These are phyloP conservation scores for Fomitopsis betulina DNA, from an alignment of 1,284 basidiomycete species.

Conservation along the genomic window DNA sequence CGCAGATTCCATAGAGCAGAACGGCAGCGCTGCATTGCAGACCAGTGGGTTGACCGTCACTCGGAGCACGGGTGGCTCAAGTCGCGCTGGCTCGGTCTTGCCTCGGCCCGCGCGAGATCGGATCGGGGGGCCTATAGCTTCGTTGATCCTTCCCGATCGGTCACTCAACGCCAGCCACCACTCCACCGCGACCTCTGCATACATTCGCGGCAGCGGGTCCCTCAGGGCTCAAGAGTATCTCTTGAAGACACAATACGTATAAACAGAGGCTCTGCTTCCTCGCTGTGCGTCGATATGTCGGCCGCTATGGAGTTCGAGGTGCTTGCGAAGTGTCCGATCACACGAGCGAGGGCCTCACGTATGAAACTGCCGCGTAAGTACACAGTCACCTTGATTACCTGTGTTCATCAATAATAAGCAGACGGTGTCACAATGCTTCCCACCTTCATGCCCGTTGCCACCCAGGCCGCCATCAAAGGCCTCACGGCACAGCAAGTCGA, in stretches of 20 bases:
- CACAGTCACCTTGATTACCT: not conserved
- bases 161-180: not conserved
- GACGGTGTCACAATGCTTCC: slow-evolving; percentile 79
- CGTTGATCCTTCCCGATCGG: not conserved
- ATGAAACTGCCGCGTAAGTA: slow-evolving; percentile 68
- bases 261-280: not conserved
- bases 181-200: not conserved
- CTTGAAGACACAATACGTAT: no score
- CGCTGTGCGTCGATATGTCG: not conserved
- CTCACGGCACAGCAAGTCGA: slow-evolving; percentile 82
- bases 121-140: slow-evolving; percentile 21
- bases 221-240: no score
- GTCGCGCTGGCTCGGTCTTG: no score
- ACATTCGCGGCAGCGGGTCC: not conserved
- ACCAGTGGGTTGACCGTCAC: no score
- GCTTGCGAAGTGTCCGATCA: slow-evolving; percentile 72
- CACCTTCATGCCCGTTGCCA: slow-evolving; percentile 89
- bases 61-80: no score
- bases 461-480: slow-evolving; percentile 84
- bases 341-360: slow-evolving; percentile 69
- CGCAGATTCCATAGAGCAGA: slow-evolving; percentile 4
- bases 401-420: slow-evolving; percentile 23
- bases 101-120: no score
- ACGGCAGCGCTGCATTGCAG: slow-evolving; percentile 12
- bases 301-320: slow-evolving; percentile 70